Evolutionary conservation across 768 basidiomycete genomes (phyloP), one percentile per base, ranked within the genome.

Genomic region (Psilocybe azurescens): DNA sequence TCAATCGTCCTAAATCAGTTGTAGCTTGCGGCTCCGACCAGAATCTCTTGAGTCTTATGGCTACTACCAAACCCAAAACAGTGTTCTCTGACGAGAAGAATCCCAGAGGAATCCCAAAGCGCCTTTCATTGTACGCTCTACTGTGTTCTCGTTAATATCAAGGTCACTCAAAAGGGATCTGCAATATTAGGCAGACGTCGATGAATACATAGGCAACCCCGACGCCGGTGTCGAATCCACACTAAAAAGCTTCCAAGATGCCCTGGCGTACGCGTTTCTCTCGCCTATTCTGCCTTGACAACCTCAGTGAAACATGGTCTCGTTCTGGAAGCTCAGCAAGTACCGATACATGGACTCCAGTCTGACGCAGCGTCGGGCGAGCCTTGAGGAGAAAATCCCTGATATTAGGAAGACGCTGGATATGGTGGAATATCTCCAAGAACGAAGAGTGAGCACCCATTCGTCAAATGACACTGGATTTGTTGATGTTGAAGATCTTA

Each of bases 341-440:
- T 99, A 99, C 81, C 91, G 93, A 53, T 98, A 97, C 78, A 99
- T 99, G 97, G 97, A 99, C 67, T 78, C 86, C 14, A 95, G 88
- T 72, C 80, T 96, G 53, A 79, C 88, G 5, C 90, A 94, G 70
- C 85, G 95, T 49, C 83, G 91, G 56, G 83, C 83, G 55, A 87
- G 90, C 16, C 81, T 98, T 4, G 91, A 95, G 67, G 92, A 94
- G 63, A 99, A 99, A 82, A 95, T 98, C 39, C 96, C 97, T 0
- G 97, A 99, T 74, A 94, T 99, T 70, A 86, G 86, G 69, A 95
- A 95, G 79, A 98, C 96, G 2, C 77, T 99, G 48, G 83, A 83
- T 64, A 97, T 98, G 86, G 94, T 98, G 20, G 87, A 91, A 70
- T 93, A 85, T 72, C 73, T 97, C 28, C 86, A 88, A 65, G 86